phyloP scores from a whole-genome alignment of 768 basidiomycete genomes.

The Chalciporus chontae region DNA sequence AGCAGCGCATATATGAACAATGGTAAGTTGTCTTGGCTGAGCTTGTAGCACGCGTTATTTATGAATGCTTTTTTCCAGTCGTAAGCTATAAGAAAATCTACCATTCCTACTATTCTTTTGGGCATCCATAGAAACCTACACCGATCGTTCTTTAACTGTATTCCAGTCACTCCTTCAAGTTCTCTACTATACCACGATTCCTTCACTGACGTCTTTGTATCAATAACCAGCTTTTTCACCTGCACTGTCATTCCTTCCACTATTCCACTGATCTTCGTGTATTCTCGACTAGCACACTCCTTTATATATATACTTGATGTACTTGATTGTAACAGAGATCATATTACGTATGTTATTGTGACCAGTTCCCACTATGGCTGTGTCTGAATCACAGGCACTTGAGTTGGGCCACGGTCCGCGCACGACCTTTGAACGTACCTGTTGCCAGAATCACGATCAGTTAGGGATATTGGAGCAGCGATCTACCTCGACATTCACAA shows the following conservation, averaged over 20 bases:
- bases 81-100: background rate
- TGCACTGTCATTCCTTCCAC: background rate
- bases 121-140: background rate
- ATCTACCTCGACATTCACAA: background rate
- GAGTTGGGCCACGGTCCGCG: too few species aligned
- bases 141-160: background rate
- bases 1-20: conserved; percentile 25
- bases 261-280: background rate
- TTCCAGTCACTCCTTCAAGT: background rate
- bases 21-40: conserved; percentile 16
- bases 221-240: background rate
- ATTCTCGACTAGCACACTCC: background rate
- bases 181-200: background rate
- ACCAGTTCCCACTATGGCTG: background rate
- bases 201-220: background rate
- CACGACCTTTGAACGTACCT: background rate
- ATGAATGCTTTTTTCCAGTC: conserved; percentile 5
- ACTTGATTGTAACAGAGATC: too few species aligned
- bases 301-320: background rate
- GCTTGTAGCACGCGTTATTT: background rate
- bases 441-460: background rate
- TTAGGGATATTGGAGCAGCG: background rate
- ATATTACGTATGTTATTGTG: background rate
- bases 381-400: too few species aligned
- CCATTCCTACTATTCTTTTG: background rate